These are phyloP conservation scores for Aspergillus eucalypticola DNA, from an alignment of 2,329 filamentous ascomycete genomes.

Conservation along the genomic window DNA sequence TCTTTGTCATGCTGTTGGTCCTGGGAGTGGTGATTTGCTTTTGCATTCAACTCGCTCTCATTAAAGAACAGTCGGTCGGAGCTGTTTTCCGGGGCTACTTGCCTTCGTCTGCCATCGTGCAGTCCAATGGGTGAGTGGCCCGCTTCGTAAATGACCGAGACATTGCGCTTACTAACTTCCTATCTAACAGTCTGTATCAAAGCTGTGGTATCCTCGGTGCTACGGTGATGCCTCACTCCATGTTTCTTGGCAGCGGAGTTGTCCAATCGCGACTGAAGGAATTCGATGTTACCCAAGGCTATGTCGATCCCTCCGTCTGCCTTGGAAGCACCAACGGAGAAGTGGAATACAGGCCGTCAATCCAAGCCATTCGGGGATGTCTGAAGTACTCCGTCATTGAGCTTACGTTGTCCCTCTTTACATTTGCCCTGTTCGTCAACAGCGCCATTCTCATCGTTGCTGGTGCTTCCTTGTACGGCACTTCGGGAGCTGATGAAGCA, in stretches of 20 bases:
- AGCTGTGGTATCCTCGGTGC: slow-evolving; percentile 55
- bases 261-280: slow-evolving; percentile 56
- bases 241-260: slow-evolving; percentile 59
- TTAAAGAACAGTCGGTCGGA: slow-evolving; percentile 51
- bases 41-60: slow-evolving; percentile 57
- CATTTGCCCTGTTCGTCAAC: slow-evolving; percentile 83
- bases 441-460: slow-evolving; percentile 79
- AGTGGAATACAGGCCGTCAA: slow-evolving; percentile 67
- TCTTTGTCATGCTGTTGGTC: slow-evolving; percentile 56
- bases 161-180: slow-evolving; percentile 11
- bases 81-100: slow-evolving; percentile 57
- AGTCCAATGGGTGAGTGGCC: slow-evolving; percentile 50
- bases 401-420: slow-evolving; percentile 71
- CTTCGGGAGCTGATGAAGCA: slow-evolving; percentile 62
- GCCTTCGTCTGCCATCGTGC: slow-evolving; percentile 54
- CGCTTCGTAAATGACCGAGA: neutral
- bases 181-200: slow-evolving; percentile 51
- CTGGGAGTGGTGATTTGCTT: slow-evolving; percentile 59
- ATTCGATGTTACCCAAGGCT: slow-evolving; percentile 47
- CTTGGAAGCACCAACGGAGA: slow-evolving; percentile 48
- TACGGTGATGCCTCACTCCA: slow-evolving; percentile 62
- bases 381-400: slow-evolving; percentile 74
- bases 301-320: slow-evolving; percentile 32
- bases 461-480: slow-evolving; percentile 71
- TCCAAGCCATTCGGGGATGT: slow-evolving; percentile 70